Base-by-base conservation (phyloP, 2,329 filamentous ascomycete species). In the Hypoxylon sp. region DNA sequence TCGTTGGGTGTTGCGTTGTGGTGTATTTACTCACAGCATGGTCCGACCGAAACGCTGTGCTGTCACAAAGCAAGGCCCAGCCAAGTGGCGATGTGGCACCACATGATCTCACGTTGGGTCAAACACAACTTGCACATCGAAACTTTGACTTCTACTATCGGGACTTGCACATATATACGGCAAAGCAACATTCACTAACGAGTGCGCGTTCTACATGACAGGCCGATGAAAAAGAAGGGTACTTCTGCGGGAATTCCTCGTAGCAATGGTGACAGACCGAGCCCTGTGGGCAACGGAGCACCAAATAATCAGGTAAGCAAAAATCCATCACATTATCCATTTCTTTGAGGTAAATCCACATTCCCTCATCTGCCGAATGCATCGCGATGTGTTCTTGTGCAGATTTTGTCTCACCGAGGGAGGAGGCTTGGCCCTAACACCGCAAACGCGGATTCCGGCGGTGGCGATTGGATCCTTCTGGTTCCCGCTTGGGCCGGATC, bases 181-280 rank as follows among this genome's bases (percentile, higher is more conserved):
- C 52, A 51, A 58, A 48, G 51, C 21, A 27, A 48, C 13, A 59
- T 58, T 74, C 55, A 73, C 70, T 76, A 66, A 76, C 67, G 24
- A 46, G 32, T 48, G 32, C 60, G 47, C 54, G 27, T 52, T 65
- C 31, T 66, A 58, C 62, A 55, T 60, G 64, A 58, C 77, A 94
- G 92, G 72, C 92, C 92, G 48, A 86, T 91, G 79, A 94, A 94
- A 83, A 93, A 92, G 82, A 91, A 91, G 79, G 85, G 89, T 73
- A 88, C 88, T 71, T 87, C 89, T 73, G 90, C 90, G 78, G 92
- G 91, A 75, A 85, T 92, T 77, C 87, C 91, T 76, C 88, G 88
- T 75, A 81, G 84, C 73, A 86, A 86, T 82, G 89, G 88, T 79
- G 90, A 91, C 80, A 85, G 88, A 73, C 87, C 85, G 79, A 88